Conservation (phyloP, 495 filamentous ascomycete species). For the Penicillium coffeae region DNA sequence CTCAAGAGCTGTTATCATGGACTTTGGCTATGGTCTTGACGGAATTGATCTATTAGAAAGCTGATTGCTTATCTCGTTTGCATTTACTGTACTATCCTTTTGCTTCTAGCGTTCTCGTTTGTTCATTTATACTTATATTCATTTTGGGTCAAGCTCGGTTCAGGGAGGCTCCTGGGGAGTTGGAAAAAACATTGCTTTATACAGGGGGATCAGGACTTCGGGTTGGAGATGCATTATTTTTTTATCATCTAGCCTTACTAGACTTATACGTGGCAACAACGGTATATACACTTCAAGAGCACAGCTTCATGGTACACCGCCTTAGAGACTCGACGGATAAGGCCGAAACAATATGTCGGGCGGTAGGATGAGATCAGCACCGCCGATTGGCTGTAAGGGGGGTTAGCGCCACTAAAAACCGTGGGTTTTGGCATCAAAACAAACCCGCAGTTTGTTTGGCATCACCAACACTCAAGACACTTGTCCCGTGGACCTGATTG, state of each 20-base stretch:
- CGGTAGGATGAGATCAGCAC: constrained; percentile 16
- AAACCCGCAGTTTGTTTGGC: constrained; percentile 28
- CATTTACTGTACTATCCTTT: constrained; percentile 12
- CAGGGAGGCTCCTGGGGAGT: constrained; percentile 7
- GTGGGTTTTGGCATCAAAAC: constrained; percentile 46
- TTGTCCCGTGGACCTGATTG: constrained; percentile 15
- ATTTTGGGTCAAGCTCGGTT: constrained; percentile 11
- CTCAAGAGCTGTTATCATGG: constrained; percentile 84
- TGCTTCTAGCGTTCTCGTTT: constrained; percentile 1
- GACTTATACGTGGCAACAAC: not conserved
- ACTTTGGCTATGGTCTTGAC: constrained; percentile 55
- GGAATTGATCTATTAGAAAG: constrained; percentile 47
- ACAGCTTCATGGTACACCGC: too few relatives aligned
- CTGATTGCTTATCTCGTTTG: constrained; percentile 20
- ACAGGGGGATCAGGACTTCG: not conserved
- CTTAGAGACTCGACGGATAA: not conserved
- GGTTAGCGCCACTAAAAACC: constrained; percentile 32
- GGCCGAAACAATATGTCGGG: constrained; percentile 11
- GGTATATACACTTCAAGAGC: too few relatives aligned
- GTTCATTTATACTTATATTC: constrained; percentile 7
- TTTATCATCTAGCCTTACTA: not conserved
- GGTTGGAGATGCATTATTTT: not conserved
- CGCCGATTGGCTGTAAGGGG: constrained; percentile 26
- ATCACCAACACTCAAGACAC: constrained; percentile 24
- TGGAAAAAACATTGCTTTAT: not conserved